Evolutionary conservation across 192 early-diverging fungal species (phyloP).

Genomic region (Podila horticola): DNA sequence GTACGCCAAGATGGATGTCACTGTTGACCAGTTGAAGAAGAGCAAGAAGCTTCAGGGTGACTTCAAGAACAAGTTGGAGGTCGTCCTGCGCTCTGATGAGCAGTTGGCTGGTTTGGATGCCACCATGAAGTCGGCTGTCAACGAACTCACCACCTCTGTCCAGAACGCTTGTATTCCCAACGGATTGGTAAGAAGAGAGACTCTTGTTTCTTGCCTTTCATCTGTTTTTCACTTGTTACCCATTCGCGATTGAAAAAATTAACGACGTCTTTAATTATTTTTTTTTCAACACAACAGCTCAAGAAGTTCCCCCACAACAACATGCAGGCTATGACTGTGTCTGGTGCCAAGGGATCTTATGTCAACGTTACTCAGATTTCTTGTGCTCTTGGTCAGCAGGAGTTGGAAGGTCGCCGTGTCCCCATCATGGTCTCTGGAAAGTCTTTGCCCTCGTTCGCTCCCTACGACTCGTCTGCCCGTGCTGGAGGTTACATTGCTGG

Average conservation of each 20-base stretch:
- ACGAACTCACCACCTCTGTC: conserved; percentile 82
- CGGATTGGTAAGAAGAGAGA: conserved; percentile 56
- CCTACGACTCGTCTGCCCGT: conserved; percentile 89
- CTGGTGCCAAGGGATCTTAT: conserved; percentile 96
- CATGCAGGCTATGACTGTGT: conserved; percentile 99
- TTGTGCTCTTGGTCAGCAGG: conserved; percentile 96
- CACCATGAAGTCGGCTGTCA: conserved; percentile 86
- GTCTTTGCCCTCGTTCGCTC: conserved; percentile 92
- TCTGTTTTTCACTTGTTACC: not conserved
- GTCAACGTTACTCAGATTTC: conserved; percentile 98
- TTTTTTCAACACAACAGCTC: conserved; percentile 28
- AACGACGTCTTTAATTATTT: not conserved
- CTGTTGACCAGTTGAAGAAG: conserved; percentile 27
- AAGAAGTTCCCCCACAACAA: conserved; percentile 95
- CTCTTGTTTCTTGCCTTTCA: not conserved
- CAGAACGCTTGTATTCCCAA: conserved; percentile 82
- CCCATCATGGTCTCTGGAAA: conserved; percentile 98
- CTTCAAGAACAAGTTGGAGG: conserved; percentile 81
- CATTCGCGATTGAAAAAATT: not conserved
- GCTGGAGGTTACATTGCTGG: conserved; percentile 97
- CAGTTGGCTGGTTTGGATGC: conserved; percentile 91
- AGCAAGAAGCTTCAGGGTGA: conserved; percentile 57
- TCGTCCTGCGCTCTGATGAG: conserved; percentile 84
- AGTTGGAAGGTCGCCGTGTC: conserved; percentile 96
- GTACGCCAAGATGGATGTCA: conserved; percentile 72